phyloP scores from a whole-genome alignment of 495 filamentous ascomycete species.

The Neurospora sp. region DNA sequence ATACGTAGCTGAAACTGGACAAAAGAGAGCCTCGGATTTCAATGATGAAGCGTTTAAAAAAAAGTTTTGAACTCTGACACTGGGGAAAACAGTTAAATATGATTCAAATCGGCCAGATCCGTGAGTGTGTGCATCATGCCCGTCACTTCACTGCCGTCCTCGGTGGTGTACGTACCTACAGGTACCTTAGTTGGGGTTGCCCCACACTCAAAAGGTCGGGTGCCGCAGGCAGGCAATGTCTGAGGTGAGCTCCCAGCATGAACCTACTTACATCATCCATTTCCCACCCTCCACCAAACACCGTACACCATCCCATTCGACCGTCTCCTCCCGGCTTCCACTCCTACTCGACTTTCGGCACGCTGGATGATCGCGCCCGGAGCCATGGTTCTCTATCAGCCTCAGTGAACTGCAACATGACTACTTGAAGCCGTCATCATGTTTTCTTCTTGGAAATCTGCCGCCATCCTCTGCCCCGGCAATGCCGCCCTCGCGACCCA shows the following conservation, averaged over 20 bases:
- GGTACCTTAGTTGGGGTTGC: not conserved
- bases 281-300: not conserved
- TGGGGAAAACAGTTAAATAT: not conserved
- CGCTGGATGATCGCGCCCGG: not conserved
- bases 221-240: not conserved
- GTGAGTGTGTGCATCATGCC: not conserved
- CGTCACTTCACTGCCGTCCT: not conserved
- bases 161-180: not conserved
- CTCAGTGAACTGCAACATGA: constrained; percentile 18
- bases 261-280: not conserved
- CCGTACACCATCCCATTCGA: not conserved
- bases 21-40: not conserved
- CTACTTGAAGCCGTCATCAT: constrained; percentile 8
- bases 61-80: not conserved
- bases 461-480: constrained; percentile 18
- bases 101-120: not conserved
- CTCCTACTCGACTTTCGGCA: not conserved
- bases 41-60: not conserved
- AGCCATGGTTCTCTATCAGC: not conserved
- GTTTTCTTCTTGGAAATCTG: constrained; percentile 26
- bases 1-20: not conserved
- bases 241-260: not conserved
- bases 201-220: not conserved
- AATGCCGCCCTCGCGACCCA: constrained; percentile 9
- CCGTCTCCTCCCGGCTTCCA: not conserved